A percentile compares a stretch with the other conserved stretches of the same genome.
These are phyloP conservation scores for Blastobotrys indianensis DNA, from an alignment of 1,139 yeast species.

Conservation along the genomic window DNA sequence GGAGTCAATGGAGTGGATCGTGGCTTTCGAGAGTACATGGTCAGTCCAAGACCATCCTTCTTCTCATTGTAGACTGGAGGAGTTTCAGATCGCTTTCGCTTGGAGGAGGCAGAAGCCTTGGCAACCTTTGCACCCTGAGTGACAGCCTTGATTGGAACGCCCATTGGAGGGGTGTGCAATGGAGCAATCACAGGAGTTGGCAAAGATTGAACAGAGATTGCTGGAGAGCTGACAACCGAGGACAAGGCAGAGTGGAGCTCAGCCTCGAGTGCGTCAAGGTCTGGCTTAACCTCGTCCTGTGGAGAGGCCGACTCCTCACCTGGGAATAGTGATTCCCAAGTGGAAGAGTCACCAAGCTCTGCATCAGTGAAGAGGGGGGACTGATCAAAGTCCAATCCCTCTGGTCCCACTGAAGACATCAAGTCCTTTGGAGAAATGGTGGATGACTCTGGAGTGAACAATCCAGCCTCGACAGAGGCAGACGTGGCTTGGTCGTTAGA, in stretches of 20 bases:
- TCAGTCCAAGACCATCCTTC: constrained; percentile 36
- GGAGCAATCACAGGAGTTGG: constrained; percentile 1
- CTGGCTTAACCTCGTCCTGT: not conserved
- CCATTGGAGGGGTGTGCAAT: constrained; percentile 6
- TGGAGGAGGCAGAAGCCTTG: constrained; percentile 5
- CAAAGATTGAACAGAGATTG: not conserved
- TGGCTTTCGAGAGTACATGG: constrained; percentile 37
- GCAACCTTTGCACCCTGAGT: constrained; percentile 8
- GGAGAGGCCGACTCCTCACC: constrained; percentile 13
- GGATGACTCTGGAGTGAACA: constrained; percentile 21
- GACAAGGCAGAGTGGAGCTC: not conserved
- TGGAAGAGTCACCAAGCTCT: constrained; percentile 28
- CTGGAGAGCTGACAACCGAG: not conserved
- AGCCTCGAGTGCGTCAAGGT: not conserved
- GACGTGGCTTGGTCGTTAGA: not conserved
- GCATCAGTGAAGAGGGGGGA: constrained; percentile 34
- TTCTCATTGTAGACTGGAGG: constrained; percentile 21
- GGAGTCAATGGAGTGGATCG: constrained; percentile 51
- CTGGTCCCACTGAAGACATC: constrained; percentile 19
- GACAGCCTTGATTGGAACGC: constrained; percentile 13
- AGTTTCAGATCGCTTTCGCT: constrained; percentile 11
- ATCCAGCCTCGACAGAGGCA: not conserved
- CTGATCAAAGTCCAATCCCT: constrained; percentile 26
- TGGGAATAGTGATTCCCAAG: constrained; percentile 33
- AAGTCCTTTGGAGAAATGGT: constrained; percentile 33